phyloP scores from a whole-genome alignment of 352 stramenopile genomes.

The Globisporangium viniferum region DNA sequence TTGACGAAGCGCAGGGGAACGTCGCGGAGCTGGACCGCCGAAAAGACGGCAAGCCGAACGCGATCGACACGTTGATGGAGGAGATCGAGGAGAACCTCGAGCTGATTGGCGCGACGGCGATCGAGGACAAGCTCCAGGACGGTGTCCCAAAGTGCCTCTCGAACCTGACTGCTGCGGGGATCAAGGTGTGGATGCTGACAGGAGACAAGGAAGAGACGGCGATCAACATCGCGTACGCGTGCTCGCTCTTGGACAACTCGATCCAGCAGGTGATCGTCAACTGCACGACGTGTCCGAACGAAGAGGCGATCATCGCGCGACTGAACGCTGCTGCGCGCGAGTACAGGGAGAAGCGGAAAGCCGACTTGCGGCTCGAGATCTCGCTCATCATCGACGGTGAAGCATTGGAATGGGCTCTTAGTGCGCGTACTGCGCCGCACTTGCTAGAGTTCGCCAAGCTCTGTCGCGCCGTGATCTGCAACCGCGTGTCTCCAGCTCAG shows the following conservation, averaged over 20 bases:
- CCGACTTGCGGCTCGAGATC: conserved; percentile 45
- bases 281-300: conserved; percentile 56
- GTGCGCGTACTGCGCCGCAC: conserved; percentile 38
- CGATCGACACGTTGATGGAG: conserved; percentile 75
- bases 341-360: conserved; percentile 42
- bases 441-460: conserved; percentile 65
- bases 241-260: conserved; percentile 75
- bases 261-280: conserved; percentile 84
- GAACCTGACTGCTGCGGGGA: conserved; percentile 74
- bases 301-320: conserved; percentile 63
- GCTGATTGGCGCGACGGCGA: conserved; percentile 88
- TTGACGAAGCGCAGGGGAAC: conserved; percentile 65
- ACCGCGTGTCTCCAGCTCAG: conserved; percentile 81
- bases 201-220: conserved; percentile 88
- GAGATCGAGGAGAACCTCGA: conserved; percentile 80
- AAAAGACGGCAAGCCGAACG: conserved; percentile 77
- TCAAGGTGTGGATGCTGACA: conserved; percentile 88
- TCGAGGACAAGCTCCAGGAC: conserved; percentile 92
- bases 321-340: conserved; percentile 43
- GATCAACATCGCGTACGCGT: conserved; percentile 91
- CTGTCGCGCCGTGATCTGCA: conserved; percentile 82
- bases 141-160: conserved; percentile 85
- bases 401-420: conserved; percentile 59
- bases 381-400: conserved; percentile 73
- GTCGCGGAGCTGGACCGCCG: conserved; percentile 73